phyloP scores from a whole-genome alignment of 495 filamentous ascomycete species.

The Xylaria longipes region DNA sequence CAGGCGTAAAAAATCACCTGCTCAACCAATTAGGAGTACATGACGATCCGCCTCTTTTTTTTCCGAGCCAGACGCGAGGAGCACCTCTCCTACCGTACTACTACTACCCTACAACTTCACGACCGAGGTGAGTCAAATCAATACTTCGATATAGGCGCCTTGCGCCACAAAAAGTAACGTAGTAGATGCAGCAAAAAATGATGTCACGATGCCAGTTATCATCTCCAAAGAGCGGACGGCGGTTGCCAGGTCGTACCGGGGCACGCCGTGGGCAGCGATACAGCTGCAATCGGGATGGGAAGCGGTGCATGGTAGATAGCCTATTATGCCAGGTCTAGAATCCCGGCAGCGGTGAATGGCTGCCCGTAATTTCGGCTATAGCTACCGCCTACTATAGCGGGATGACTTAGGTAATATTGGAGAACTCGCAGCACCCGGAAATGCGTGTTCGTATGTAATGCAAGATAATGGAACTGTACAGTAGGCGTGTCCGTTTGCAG shows the following conservation, averaged over 20 bases:
- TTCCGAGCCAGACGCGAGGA: not conserved
- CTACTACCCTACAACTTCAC: not conserved
- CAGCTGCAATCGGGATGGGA: not conserved
- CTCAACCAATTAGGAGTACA: not conserved
- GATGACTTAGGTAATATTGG: slow-evolving; percentile 12
- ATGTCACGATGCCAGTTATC: slow-evolving; percentile 1
- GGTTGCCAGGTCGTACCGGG: not conserved
- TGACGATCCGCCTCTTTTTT: too few species aligned
- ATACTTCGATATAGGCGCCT: not conserved
- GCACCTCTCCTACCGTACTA: not conserved
- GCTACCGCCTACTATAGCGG: not conserved
- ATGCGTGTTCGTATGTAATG: not conserved
- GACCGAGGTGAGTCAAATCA: not conserved
- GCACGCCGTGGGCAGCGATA: not conserved
- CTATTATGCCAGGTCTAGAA: slow-evolving; percentile 20
- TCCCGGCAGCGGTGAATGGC: slow-evolving; percentile 16
- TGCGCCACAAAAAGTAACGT: slow-evolving; percentile 19
- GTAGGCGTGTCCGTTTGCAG: slow-evolving; percentile 13
- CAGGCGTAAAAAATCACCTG: not conserved
- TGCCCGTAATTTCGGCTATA: slow-evolving; percentile 11
- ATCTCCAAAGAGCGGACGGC: slow-evolving; percentile 9
- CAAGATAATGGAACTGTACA: too few species aligned
- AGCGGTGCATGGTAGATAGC: slow-evolving; percentile 6
- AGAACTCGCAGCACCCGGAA: not conserved
- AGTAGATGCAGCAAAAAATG: not conserved